Evolutionary conservation across 441 rosid species (phyloP).

Genomic region (Erysimum pusillum): DNA sequence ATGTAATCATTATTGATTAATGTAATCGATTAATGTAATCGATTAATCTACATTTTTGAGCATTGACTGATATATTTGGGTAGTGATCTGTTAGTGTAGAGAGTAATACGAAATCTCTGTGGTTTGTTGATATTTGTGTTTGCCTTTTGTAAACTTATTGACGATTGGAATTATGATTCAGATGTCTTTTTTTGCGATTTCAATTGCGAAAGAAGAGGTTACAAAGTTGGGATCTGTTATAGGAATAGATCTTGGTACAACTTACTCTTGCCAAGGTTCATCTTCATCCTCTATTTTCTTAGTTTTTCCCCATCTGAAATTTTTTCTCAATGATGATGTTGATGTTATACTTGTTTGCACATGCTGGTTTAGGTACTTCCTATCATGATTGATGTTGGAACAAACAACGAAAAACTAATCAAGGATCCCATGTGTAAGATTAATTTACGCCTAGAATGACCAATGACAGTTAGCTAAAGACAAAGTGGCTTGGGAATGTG

Average conservation of each 20-base stretch:
- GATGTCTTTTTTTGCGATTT: constrained; percentile 72
- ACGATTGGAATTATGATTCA: constrained; percentile 37
- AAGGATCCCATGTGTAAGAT: constrained; percentile 86
- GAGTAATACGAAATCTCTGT: not conserved
- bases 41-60: not conserved
- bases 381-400: constrained; percentile 99
- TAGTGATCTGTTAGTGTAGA: not conserved
- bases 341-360: constrained; percentile 6
- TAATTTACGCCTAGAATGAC: too few relatives aligned
- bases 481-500: constrained; percentile 93
- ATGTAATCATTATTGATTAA: too few relatives aligned
- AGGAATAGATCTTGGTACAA: constrained; percentile 95
- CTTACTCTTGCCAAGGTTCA: constrained; percentile 95
- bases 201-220: constrained; percentile 92
- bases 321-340: constrained; percentile 3
- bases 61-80: not conserved
- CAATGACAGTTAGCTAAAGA: constrained; percentile 83
- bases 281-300: too few relatives aligned
- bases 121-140: not conserved
- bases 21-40: not conserved
- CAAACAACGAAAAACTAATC: constrained; percentile 93
- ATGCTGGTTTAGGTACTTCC: constrained; percentile 83
- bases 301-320: too few relatives aligned
- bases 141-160: constrained; percentile 15
- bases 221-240: constrained; percentile 92